Evolutionary conservation across 2,329 filamentous ascomycete species (phyloP).

Genomic region (Aureobasidium subglaciale): DNA sequence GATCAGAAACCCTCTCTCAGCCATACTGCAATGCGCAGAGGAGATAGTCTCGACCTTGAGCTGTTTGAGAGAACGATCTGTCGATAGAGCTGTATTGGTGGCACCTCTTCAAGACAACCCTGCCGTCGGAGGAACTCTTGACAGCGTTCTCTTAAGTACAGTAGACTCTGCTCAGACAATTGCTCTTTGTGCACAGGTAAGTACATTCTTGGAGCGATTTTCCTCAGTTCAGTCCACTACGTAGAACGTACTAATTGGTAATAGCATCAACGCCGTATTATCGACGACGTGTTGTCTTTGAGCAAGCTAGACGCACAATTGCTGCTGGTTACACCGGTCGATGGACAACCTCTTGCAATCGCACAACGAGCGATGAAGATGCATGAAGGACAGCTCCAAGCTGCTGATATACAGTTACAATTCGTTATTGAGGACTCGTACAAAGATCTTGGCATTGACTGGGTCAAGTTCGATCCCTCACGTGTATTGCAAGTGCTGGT

Average conservation of each 20-base stretch:
- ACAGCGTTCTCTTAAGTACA: conserved; percentile 50
- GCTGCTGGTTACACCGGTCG: conserved; percentile 63
- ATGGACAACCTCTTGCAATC: conserved; percentile 59
- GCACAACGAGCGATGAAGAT: conserved; percentile 65
- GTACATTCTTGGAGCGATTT: no score
- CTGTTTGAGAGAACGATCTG: conserved; percentile 40
- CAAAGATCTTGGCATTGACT: conserved; percentile 51
- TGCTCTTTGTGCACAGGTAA: conserved; percentile 59
- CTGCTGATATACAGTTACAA: conserved; percentile 59
- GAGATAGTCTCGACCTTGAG: conserved; percentile 54
- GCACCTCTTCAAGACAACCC: background rate
- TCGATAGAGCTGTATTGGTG: conserved; percentile 21
- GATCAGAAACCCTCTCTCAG: conserved; percentile 42
- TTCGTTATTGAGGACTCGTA: conserved; percentile 59
- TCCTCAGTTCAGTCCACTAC: no score
- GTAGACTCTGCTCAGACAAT: conserved; percentile 73
- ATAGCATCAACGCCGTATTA: conserved; percentile 66
- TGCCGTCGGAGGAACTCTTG: conserved; percentile 32
- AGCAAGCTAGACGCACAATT: conserved; percentile 72
- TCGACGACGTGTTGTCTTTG: conserved; percentile 67
- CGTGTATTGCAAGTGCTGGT: conserved; percentile 65
- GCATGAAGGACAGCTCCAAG: conserved; percentile 68
- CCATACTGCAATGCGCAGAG: conserved; percentile 69
- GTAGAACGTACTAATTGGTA: no score
- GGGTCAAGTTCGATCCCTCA: conserved; percentile 66